These are phyloP conservation scores for Myochromella boudieri DNA, from an alignment of 768 basidiomycete genomes.

Conservation along the genomic window DNA sequence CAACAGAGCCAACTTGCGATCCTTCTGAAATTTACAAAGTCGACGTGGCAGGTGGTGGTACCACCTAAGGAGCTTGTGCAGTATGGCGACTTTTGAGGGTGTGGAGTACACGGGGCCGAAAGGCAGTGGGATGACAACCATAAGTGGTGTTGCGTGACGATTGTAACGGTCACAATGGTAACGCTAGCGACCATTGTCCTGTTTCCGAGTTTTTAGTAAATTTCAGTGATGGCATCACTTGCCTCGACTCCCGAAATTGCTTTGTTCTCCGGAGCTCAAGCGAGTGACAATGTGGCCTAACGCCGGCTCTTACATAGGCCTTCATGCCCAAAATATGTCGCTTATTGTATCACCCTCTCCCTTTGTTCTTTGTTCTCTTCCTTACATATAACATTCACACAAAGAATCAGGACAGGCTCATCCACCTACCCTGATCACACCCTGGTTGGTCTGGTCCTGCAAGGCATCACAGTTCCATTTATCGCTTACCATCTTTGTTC, in stretches of 20 bases:
- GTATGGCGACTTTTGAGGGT: too few relatives aligned
- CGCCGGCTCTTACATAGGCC: background rate
- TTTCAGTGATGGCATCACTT: constrained; percentile 14
- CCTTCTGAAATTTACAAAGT: too few relatives aligned
- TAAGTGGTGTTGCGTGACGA: background rate
- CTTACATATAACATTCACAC: background rate
- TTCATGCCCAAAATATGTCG: background rate
- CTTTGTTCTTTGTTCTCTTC: constrained; percentile 7
- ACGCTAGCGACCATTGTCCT: constrained; percentile 16
- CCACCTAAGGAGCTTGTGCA: too few relatives aligned
- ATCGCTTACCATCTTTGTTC: constrained; percentile 3
- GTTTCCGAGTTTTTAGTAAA: constrained; percentile 3
- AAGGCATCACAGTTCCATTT: background rate
- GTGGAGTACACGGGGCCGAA: background rate
- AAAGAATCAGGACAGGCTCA: background rate
- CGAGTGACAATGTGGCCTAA: background rate
- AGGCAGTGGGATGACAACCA: background rate
- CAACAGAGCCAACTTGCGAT: too few relatives aligned
- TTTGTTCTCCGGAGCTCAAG: constrained; percentile 9
- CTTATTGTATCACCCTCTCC: constrained; percentile 6
- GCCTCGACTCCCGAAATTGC: background rate
- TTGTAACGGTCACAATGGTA: constrained; percentile 1
- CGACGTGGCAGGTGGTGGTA: too few relatives aligned
- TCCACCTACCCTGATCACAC: background rate
- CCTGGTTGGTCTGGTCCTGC: constrained; percentile 15